A percentile compares a stretch with the other conserved stretches of the same genome.
Evolutionary conservation across 2,329 filamentous ascomycete species (phyloP).

Genomic region (Botrytis cinerea): DNA sequence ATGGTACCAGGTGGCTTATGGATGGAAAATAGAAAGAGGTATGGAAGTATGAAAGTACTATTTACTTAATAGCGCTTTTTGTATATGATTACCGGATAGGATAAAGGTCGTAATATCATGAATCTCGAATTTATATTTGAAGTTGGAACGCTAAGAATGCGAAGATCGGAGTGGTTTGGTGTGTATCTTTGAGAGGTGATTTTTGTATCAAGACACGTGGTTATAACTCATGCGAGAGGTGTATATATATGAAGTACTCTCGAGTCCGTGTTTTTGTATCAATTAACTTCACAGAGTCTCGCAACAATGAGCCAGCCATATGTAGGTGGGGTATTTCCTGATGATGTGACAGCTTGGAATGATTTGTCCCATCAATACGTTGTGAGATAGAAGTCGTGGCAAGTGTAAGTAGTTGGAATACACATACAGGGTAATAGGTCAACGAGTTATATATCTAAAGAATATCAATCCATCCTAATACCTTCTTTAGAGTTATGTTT

Average conservation of each 20-base stretch:
- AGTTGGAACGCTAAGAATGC: not conserved
- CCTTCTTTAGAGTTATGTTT: no score
- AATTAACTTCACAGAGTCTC: not conserved
- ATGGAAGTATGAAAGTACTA: not conserved
- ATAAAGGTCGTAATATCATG: not conserved
- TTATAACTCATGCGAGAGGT: not conserved
- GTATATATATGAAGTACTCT: not conserved
- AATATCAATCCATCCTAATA: no score
- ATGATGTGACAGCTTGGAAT: not conserved
- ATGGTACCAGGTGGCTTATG: not conserved
- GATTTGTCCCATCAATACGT: not conserved
- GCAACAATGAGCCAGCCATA: not conserved
- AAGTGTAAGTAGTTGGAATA: not conserved
- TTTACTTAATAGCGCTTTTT: not conserved
- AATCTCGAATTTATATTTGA: not conserved
- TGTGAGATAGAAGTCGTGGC: not conserved
- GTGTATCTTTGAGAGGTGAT: not conserved
- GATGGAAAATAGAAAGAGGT: not conserved
- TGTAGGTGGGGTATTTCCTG: rapidly evolving
- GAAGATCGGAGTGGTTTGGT: no score
- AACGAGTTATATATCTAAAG: no score
- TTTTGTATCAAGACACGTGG: not conserved
- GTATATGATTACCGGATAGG: not conserved
- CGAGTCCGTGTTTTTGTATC: not conserved
- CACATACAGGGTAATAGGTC: not conserved